Base-by-base conservation (phyloP, 345 rosid species). In the Abelmoschus esculentus region DNA sequence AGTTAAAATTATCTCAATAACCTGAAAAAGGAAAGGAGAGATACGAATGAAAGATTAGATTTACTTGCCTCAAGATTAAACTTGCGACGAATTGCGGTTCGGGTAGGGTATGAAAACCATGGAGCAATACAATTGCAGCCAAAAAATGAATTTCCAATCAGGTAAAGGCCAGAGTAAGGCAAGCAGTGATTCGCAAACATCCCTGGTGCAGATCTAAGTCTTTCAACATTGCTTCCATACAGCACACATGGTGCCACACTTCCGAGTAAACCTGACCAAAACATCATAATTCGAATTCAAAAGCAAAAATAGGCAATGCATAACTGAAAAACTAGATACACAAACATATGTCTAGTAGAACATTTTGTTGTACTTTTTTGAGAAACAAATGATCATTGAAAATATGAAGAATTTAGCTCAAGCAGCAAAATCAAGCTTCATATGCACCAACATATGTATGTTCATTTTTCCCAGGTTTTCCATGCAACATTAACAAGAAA, bases 51-150 rank as follows among this genome's bases (percentile, higher is more conserved):
- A 47, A 47, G n/a, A 15, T 49, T 4, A 15, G 50, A 73, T 65
- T 19, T 49, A 74, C 84, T 80, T 81, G 77, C 98, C 97, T 91
- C 97, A n/a, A 93, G 84, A 82, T 93, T 93, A 70, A 89, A 93
- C 82, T 82, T 87, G 32, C 84, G 75, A 13, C 98, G 95, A 34
- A 89, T 86, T 11, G 91, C 89, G 1, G 90, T 78, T 53, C 98
- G 98, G 75, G 73, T 84, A 29, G 84, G 80, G 67, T 79, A 84
- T 18, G 98, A 91, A 79, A 84, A 88, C 83, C 87, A 89, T n/a
- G 98, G 98, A 40, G 97, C 98, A 52, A 93, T 82, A 57, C 86
- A 88, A 73, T 91, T 93, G 86, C 89, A 75, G 11, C 98, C 89
- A 61, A 82, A 87, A 62, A 86, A 47, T 46, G 82, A 73, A 9